Evolutionary conservation across 2,329 filamentous ascomycete species (phyloP).

Genomic region (Neonectria coccinea): DNA sequence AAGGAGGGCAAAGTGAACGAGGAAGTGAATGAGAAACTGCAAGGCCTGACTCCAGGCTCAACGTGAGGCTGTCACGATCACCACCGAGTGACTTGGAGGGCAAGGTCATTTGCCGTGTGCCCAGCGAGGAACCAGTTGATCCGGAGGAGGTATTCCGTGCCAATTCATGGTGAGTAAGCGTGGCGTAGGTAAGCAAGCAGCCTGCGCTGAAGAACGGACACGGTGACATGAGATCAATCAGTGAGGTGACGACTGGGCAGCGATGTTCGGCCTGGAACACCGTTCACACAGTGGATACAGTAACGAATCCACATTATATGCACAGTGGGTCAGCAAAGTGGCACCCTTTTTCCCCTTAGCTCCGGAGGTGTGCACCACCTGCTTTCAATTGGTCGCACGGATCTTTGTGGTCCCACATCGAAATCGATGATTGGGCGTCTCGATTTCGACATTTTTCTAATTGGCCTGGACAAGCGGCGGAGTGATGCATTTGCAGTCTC

Average conservation of each 20-base stretch:
- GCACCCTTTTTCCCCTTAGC: constrained; percentile 14
- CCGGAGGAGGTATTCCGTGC: constrained; percentile 3
- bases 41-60: constrained; percentile 24
- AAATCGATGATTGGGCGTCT: constrained; percentile 24
- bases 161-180: not conserved
- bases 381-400: constrained; percentile 28
- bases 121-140: constrained; percentile 19
- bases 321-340: constrained; percentile 28
- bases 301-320: constrained; percentile 20
- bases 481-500: constrained; percentile 41
- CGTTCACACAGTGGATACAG: constrained; percentile 15
- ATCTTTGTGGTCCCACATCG: constrained; percentile 8
- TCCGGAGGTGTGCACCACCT: constrained; percentile 12
- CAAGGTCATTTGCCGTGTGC: constrained; percentile 31
- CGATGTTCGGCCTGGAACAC: constrained; percentile 8
- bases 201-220: not conserved
- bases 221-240: not conserved
- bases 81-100: constrained; percentile 11
- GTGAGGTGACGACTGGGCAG: constrained; percentile 7
- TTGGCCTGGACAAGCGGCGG: constrained; percentile 37
- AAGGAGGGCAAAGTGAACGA: constrained; percentile 9
- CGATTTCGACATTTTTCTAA: constrained; percentile 13
- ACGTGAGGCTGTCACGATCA: constrained; percentile 41
- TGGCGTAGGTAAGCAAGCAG: constrained; percentile 7
- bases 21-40: constrained; percentile 2